phyloP scores from a whole-genome alignment of 78 protist species.

The Tieghemostelium lacteum region DNA sequence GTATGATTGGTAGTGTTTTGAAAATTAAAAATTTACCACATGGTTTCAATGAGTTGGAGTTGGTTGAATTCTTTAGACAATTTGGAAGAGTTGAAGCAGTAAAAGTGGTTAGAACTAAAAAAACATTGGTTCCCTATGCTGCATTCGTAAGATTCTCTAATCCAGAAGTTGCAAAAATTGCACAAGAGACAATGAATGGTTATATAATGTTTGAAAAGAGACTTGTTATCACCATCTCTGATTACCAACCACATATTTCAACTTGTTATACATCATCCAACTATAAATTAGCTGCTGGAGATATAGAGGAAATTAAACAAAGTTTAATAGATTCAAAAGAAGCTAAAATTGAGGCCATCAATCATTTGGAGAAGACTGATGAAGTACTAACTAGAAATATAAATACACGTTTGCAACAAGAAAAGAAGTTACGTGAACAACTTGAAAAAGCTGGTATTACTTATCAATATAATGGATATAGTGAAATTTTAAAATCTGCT shows the following conservation, averaged over 20 bases:
- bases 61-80: conserved; percentile 88
- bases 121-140: conserved; percentile 58
- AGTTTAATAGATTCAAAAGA: background rate
- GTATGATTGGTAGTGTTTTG: conserved; percentile 71
- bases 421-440: background rate
- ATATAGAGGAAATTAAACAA: background rate
- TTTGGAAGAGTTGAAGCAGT: conserved; percentile 87
- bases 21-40: conserved; percentile 91
- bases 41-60: conserved; percentile 90
- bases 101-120: conserved; percentile 64
- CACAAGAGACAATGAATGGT: conserved; percentile 86
- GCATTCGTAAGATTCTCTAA: conserved; percentile 88
- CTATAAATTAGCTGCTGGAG: background rate
- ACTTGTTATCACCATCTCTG: background rate
- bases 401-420: conserved; percentile 3
- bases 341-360: background rate
- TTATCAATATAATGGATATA: conserved; percentile 20
- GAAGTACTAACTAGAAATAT: background rate
- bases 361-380: background rate
- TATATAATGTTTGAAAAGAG: conserved; percentile 78
- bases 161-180: conserved; percentile 85
- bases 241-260: background rate
- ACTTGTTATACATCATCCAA: no score
- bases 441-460: conserved; percentile 1
- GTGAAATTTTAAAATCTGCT: no score